Base-by-base conservation (phyloP, 1,284 basidiomycete species). In the Cystobasidium sp. region DNA sequence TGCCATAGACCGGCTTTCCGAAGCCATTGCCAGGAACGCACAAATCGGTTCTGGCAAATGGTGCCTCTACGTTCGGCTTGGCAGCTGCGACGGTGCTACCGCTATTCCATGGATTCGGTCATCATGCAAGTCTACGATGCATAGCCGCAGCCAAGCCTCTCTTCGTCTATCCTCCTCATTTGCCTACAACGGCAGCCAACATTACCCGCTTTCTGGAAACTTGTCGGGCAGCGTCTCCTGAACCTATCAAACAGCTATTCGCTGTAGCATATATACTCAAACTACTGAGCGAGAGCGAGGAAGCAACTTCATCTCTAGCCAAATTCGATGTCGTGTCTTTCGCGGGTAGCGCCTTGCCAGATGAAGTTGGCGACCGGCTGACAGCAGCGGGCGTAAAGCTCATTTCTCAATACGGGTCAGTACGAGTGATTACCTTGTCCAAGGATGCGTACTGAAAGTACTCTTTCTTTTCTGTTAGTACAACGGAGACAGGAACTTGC, bases 341-440 rank as follows among this genome's bases (percentile, higher is more conserved):
- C 63, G 84, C 85, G 8, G 86, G 86, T 9, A 77, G 76, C n/a
- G 78, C 79, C 0, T 68, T 80, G 41, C 79, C 83, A 61, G 85
- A 88, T 66, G 86, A 87, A 65, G 81, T 89, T 0, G 88, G 88
- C 0, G 85, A 88, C 75, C 81, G 84, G 9, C 84, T 89, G 43
- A 86, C 87, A 0, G 82, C 81, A 0, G 79, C 84, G 22, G 86
- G 86, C 1, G 85, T 89, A 3, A 85, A 84, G 22, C 83, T 89
- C 6, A 84, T 87, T 20, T 86, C 86, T 8, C 83, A 85, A 51
- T 87, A 87, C 77, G 88, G 88, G 44, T 55, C 22, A 64, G 44
- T 31, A 12, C 49, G 18, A n/a, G 9, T 44, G 37, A n/a, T 51
- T 14, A 56, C 4, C 14, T 14, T 56, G 24, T 56, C 14, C 55